Evolutionary conservation across 225 moss, liverwort and hornwort species (phyloP), one percentile per base, ranked within the genome.

Genomic region (Climacium dendroides): DNA sequence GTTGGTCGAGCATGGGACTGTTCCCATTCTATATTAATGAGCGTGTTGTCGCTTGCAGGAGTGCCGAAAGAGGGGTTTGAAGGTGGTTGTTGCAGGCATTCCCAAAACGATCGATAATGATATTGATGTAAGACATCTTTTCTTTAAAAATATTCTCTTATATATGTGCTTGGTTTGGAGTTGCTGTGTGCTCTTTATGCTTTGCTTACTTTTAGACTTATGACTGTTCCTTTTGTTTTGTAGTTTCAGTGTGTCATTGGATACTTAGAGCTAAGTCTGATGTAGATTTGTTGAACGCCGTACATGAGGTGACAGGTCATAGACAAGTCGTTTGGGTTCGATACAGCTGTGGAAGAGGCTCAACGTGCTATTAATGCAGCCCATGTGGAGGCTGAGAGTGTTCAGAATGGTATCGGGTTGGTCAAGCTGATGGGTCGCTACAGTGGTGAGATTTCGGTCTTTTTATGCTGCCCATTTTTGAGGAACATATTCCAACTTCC

Each of bases 351-450:
- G 86, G 96, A 96, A 89, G 94, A 93, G 78, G 94, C 96, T 81
- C 96, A 94, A 74, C 92, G 93, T 86, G 96, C 96, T 52, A 96
- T 96, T n/a, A 92, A 91, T 89, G 94, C 96, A 55, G 93, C 95
- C n/a, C 96, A 96, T 76, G 94, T 94, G 77, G 96, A 96, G 85
- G 96, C 96, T 81, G 70, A 91, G 78, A 96, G 96, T 87, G 93
- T 94, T 79, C 95, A 94, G 17, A 95, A 96, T 88, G 94, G 96
- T 34, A 90, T 96, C 88, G 96, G 96, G 53, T 87, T 96, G 91
- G 95, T 96, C 83, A 94, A 96, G 90, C 88, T 96, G 83, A 96
- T 96, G 96, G 96, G 96, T 73, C 96, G 96, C 78, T 94, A 95
- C 57, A 91, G 85, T 80, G 93, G 93, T 93, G 82, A 87, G 93